Percentiles rank a stretch among this genome's conserved stretches.
Conservation (phyloP, 306 rosid genomes). For the Pyrus betulifolia region DNA sequence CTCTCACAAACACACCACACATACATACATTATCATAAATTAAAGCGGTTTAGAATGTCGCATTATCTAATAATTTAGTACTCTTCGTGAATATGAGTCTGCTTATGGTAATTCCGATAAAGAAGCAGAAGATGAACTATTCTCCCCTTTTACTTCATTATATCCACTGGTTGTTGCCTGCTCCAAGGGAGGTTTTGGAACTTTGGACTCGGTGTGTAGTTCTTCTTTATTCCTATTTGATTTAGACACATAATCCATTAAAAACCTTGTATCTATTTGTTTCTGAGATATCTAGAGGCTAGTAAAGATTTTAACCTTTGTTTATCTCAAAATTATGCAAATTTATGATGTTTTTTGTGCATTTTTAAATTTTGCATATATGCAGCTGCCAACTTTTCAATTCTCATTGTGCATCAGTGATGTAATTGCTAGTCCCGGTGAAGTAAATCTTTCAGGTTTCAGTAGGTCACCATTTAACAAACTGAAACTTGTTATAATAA, state of each 20-base stretch:
- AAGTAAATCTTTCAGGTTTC: background rate
- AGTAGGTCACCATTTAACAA: background rate
- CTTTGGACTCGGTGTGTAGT: constrained; percentile 71
- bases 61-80: constrained; percentile 18
- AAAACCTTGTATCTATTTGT: background rate
- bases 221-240: background rate
- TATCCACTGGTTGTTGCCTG: constrained; percentile 76
- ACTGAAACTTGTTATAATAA: background rate
- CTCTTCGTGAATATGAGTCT: constrained; percentile 65
- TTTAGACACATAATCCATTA: background rate
- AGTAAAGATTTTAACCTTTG: background rate
- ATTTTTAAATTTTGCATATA: background rate
- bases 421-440: background rate
- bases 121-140: constrained; percentile 59
- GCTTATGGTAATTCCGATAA: constrained; percentile 46
- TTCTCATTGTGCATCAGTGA: background rate
- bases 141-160: constrained; percentile 89
- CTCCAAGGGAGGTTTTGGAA: constrained; percentile 87
- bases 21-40: too few relatives aligned
- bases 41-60: too few relatives aligned
- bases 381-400: background rate
- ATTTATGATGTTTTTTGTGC: background rate
- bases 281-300: background rate
- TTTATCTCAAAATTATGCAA: background rate
- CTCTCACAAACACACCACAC: too few relatives aligned